Percentiles rank a stretch among this genome's conserved stretches.
Conservation (phyloP, 768 basidiomycete genomes). For the Lentinus brumalis region DNA sequence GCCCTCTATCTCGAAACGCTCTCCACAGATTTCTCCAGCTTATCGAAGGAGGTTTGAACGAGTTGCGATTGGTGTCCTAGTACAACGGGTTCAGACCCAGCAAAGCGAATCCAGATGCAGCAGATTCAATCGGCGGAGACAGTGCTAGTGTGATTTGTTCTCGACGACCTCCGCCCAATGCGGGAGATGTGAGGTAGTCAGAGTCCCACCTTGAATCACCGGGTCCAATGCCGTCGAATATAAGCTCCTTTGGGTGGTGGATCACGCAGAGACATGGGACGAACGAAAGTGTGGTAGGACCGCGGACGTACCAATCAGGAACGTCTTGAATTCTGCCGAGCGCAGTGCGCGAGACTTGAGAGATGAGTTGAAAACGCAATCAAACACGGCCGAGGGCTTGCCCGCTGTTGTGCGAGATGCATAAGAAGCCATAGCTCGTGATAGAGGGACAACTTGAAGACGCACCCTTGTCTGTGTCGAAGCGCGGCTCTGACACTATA, state of each 20-base stretch:
- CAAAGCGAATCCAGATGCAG: no score
- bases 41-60: no score
- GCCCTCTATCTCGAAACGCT: no score
- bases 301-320: conserved; percentile 58
- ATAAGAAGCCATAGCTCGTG: background rate
- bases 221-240: no score
- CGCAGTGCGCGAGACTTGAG: conserved; percentile 60
- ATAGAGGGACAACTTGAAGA: conserved; percentile 10
- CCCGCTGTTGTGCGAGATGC: conserved; percentile 52
- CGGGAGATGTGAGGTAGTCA: no score
- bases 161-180: no score
- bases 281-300: conserved; percentile 3
- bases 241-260: background rate
- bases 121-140: no score
- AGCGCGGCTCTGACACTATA: conserved; percentile 62
- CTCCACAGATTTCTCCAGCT: no score
- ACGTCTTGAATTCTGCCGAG: conserved; percentile 67
- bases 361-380: conserved; percentile 64
- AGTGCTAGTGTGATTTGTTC: no score
- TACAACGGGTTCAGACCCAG: no score
- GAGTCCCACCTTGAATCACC: no score
- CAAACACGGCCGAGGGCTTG: conserved; percentile 68
- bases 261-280: background rate
- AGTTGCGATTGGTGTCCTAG: no score
- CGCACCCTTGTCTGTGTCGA: conserved; percentile 72